Evolutionary conservation across 495 filamentous ascomycete species (phyloP).

Genomic region (Penicillium crystallinum): DNA sequence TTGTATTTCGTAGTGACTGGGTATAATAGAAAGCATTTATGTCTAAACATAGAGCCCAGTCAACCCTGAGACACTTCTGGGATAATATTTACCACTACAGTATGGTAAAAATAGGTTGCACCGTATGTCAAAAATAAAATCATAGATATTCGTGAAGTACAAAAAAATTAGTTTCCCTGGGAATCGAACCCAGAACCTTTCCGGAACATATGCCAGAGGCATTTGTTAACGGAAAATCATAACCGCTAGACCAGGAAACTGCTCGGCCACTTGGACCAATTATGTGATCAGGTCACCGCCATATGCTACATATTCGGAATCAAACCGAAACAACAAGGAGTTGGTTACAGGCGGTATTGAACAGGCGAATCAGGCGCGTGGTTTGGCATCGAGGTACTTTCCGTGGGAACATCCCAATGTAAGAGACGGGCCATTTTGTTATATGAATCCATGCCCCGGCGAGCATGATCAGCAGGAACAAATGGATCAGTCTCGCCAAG

Average conservation of each 20-base stretch:
- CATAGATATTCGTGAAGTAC: neutral
- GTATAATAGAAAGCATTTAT: too few relatives aligned
- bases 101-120: too few relatives aligned
- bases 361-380: constrained; percentile 14
- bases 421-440: constrained; percentile 43
- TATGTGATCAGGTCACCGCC: neutral
- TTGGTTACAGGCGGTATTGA: constrained; percentile 21
- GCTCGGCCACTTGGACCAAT: neutral
- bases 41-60: too few relatives aligned
- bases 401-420: constrained; percentile 17
- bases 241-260: constrained; percentile 11
- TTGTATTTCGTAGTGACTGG: too few relatives aligned
- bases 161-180: constrained; percentile 17
- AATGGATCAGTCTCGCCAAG: constrained; percentile 50
- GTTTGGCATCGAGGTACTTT: constrained; percentile 2
- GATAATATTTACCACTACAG: too few relatives aligned
- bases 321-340: neutral
- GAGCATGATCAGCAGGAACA: constrained; percentile 60
- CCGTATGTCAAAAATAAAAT: neutral
- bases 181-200: constrained; percentile 23
- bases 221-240: constrained; percentile 12
- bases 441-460: constrained; percentile 59
- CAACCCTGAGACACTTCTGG: neutral
- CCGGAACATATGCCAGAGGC: constrained; percentile 4
- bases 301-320: neutral